Evolutionary conservation across 148 eudicot species (phyloP).

Genomic region (Rhododendron ferrugineum): DNA sequence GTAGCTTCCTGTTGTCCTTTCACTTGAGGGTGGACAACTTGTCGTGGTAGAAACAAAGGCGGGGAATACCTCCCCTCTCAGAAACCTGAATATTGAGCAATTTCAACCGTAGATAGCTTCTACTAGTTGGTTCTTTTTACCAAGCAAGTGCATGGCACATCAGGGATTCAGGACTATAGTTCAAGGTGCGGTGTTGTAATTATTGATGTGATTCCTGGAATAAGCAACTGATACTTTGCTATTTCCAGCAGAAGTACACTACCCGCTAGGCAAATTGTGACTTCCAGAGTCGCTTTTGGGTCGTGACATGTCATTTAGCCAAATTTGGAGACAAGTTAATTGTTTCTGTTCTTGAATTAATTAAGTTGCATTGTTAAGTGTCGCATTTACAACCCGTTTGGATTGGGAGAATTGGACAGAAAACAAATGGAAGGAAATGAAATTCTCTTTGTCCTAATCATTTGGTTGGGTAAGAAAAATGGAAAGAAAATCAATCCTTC

Average conservation of each 20-base stretch:
- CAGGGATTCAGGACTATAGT: neutral
- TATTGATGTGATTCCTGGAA: constrained; percentile 6
- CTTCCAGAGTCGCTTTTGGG: too few species aligned
- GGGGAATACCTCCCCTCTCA: neutral
- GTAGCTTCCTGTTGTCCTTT: neutral
- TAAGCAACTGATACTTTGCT: neutral
- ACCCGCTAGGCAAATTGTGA: too few species aligned
- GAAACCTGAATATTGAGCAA: neutral
- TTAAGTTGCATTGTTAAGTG: neutral
- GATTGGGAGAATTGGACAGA: neutral
- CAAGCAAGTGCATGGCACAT: neutral
- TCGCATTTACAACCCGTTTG: neutral
- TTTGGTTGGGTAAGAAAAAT: neutral
- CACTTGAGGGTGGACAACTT: neutral
- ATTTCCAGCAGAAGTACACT: neutral
- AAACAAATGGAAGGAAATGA: neutral
- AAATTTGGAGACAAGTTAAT: neutral
- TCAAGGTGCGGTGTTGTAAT: neutral
- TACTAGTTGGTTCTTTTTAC: neutral
- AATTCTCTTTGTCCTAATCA: neutral
- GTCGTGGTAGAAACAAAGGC: neutral
- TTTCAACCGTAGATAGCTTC: neutral
- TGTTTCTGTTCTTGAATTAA: neutral
- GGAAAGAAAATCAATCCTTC: neutral
- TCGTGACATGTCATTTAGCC: too few species aligned